Evolutionary conservation across 2,329 filamentous ascomycete genomes (phyloP).

Genomic region (Aspergillus versicolor): DNA sequence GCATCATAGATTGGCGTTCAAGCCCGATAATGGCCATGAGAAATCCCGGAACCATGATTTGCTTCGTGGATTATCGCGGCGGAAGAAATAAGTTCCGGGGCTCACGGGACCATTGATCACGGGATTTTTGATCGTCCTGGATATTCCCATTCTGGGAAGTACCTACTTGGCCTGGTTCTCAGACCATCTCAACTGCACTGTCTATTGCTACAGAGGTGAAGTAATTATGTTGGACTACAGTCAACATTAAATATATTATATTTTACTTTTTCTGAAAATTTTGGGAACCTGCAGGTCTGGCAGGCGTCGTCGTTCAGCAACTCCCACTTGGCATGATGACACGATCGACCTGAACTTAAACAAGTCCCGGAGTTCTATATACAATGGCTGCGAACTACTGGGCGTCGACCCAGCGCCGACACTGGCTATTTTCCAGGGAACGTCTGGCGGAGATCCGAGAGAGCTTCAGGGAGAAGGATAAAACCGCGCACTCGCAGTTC

Average conservation of each 20-base stretch:
- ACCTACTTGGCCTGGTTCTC: background rate
- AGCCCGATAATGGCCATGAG: constrained; percentile 25
- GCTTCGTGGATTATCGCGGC: constrained; percentile 32
- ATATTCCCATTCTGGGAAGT: constrained; percentile 29
- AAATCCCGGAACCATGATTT: constrained; percentile 37
- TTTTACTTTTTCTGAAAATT: background rate
- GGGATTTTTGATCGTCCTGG: constrained; percentile 32
- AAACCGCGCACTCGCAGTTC: constrained; percentile 71
- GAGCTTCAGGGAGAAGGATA: constrained; percentile 74
- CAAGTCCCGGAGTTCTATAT: background rate
- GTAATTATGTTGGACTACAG: background rate
- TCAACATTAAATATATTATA: background rate
- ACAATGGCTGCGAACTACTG: constrained; percentile 93
- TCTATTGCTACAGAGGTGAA: background rate
- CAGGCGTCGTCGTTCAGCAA: background rate
- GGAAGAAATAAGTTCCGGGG: constrained; percentile 19
- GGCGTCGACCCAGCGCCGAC: constrained; percentile 85
- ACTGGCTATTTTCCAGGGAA: constrained; percentile 87
- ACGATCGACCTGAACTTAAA: constrained; percentile 6
- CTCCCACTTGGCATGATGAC: constrained; percentile 9
- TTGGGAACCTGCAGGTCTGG: background rate
- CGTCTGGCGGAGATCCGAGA: constrained; percentile 73
- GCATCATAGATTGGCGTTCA: constrained; percentile 11
- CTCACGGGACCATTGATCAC: constrained; percentile 20
- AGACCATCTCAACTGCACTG: background rate